These are phyloP conservation scores for Silene uniflora DNA, from an alignment of 148 eudicot species.

Conservation along the genomic window DNA sequence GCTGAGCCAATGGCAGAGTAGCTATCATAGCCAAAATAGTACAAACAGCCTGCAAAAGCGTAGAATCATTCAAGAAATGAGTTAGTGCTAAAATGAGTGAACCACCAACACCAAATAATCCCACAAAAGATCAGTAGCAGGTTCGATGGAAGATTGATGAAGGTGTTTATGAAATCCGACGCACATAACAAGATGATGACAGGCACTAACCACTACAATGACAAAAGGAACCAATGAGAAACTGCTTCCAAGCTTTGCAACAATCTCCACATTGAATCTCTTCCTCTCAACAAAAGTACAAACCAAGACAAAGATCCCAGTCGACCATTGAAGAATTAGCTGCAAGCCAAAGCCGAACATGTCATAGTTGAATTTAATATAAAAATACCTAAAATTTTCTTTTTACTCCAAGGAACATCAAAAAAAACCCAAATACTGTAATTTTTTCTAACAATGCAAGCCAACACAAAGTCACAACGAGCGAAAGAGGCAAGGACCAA, in stretches of 20 bases:
- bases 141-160: not conserved
- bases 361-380: not conserved
- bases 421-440: not conserved
- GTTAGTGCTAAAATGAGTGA: not conserved
- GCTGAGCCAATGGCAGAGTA: conserved; percentile 87
- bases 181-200: not conserved
- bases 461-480: not conserved
- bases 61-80: not conserved
- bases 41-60: conserved; percentile 64
- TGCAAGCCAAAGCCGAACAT: conserved; percentile 51
- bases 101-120: not conserved
- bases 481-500: not conserved
- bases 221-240: conserved; percentile 81
- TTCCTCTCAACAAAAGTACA: conserved; percentile 82
- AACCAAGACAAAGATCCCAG: conserved; percentile 83
- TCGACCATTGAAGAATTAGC: conserved; percentile 97
- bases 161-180: not conserved
- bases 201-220: conserved; percentile 82
- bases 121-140: not conserved
- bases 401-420: not conserved
- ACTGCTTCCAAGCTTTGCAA: conserved; percentile 92
- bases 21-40: conserved; percentile 94
- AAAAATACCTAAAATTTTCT: conserved; percentile 19
- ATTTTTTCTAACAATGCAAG: not conserved
- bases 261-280: conserved; percentile 58